Conservation (phyloP, 768 basidiomycete genomes). For the Tricholoma sp. region DNA sequence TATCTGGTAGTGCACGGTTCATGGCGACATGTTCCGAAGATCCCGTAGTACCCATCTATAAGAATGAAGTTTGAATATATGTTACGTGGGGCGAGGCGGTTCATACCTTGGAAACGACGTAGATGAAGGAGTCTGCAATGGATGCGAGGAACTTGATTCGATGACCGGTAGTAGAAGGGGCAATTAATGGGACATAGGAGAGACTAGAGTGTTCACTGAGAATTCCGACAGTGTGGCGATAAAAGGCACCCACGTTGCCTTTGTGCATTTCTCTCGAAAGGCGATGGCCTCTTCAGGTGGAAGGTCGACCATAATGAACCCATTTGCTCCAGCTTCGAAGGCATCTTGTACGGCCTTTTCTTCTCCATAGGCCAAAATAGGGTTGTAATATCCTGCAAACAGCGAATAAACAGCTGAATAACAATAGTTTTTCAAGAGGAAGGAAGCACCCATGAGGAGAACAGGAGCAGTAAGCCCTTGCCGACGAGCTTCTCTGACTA, state of each 20-base stretch:
- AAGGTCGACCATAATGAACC: slow-evolving; percentile 96
- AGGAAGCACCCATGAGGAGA: slow-evolving; percentile 78
- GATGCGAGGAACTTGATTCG: slow-evolving; percentile 88
- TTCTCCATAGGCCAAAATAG: slow-evolving; percentile 91
- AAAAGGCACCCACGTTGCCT: slow-evolving; percentile 55
- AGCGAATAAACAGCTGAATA: slow-evolving; percentile 3
- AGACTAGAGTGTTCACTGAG: slow-evolving; percentile 43
- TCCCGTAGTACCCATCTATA: slow-evolving; percentile 93
- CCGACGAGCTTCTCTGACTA: slow-evolving; percentile 72
- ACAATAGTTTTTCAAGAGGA: not conserved
- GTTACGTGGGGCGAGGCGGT: not conserved
- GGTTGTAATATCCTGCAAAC: slow-evolving; percentile 90
- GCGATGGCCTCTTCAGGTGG: slow-evolving; percentile 93
- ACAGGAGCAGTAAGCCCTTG: slow-evolving; percentile 83
- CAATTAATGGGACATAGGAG: slow-evolving; percentile 92
- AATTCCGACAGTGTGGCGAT: not conserved
- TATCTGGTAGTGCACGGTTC: slow-evolving; percentile 72
- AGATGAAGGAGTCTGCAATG: slow-evolving; percentile 97
- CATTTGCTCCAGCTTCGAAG: slow-evolving; percentile 86
- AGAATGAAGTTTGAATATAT: not conserved
- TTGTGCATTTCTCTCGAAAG: slow-evolving; percentile 85
- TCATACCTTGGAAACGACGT: slow-evolving; percentile 90
- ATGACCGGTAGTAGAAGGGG: slow-evolving; percentile 83
- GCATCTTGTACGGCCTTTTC: slow-evolving; percentile 91
- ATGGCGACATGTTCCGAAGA: slow-evolving; percentile 70